Conservation (phyloP, 169 alveolate genomes). For the Plasmodium adleri region DNA sequence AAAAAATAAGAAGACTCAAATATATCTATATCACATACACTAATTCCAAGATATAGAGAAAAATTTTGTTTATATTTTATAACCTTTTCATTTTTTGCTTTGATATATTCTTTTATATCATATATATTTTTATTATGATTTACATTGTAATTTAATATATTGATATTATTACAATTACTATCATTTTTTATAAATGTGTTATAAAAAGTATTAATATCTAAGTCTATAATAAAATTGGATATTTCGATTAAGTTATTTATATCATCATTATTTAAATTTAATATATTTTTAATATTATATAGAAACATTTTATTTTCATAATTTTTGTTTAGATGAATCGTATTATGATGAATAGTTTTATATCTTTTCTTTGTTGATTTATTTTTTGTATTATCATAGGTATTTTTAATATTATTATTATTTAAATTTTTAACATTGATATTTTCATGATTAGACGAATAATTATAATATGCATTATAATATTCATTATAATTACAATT, state of each 20-base stretch:
- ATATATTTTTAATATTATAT: slow-evolving; percentile 34
- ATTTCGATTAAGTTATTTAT: slow-evolving; percentile 40
- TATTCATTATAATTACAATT: background rate
- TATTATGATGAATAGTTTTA: background rate
- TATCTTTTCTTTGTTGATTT: slow-evolving; percentile 2
- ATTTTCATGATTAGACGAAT: background rate
- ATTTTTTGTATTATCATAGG: background rate
- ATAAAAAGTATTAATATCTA: slow-evolving; percentile 49
- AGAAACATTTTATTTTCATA: background rate
- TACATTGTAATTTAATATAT: slow-evolving; percentile 17
- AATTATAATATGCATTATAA: background rate
- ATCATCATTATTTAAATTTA: slow-evolving; percentile 26
- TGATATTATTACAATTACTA: background rate
- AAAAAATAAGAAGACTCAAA: background rate
- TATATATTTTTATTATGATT: slow-evolving; percentile 51
- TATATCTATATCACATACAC: background rate
- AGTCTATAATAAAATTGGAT: slow-evolving; percentile 29
- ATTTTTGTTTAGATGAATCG: background rate
- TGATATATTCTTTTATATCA: slow-evolving; percentile 34
- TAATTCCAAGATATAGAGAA: background rate
- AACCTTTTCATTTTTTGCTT: slow-evolving; percentile 24
- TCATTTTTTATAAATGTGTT: background rate
- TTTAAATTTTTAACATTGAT: background rate
- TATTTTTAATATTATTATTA: background rate
- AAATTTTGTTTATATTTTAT: background rate